Evolutionary conservation across 2,329 filamentous ascomycete genomes (phyloP).

Genomic region (Dothiorella sarmentorum): DNA sequence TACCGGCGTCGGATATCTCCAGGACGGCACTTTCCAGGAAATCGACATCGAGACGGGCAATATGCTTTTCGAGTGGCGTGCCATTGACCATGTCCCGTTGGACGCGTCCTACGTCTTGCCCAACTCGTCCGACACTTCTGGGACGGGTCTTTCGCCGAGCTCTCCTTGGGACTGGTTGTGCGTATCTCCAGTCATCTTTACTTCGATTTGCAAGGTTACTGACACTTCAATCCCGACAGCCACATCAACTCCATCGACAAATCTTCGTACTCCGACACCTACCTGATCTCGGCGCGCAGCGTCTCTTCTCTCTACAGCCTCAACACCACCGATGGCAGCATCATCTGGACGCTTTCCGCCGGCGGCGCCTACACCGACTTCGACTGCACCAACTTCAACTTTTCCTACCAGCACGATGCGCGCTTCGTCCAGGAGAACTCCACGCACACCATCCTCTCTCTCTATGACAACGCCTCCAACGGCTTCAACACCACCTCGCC

Average conservation of each 20-base stretch:
- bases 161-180: constrained; percentile 52
- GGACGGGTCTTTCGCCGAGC: constrained; percentile 43
- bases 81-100: constrained; percentile 53
- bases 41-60: constrained; percentile 54
- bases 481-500: constrained; percentile 41
- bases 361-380: constrained; percentile 14
- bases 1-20: constrained; percentile 49
- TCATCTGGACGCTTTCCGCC: constrained; percentile 50
- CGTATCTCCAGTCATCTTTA: no score
- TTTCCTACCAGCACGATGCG: constrained; percentile 54
- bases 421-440: constrained; percentile 45
- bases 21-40: constrained; percentile 53
- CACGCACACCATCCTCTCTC: constrained; percentile 49
- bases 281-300: constrained; percentile 53
- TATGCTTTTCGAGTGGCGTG: constrained; percentile 57
- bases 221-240: constrained; percentile 15
- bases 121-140: constrained; percentile 40
- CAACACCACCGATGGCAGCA: constrained; percentile 44
- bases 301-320: constrained; percentile 48
- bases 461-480: constrained; percentile 55
- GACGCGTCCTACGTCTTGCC: constrained; percentile 47
- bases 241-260: constrained; percentile 58
- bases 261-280: constrained; percentile 46
- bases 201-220: no score
- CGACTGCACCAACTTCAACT: constrained; percentile 42